Evolutionary conservation across 1,284 basidiomycete species (phyloP).

Genomic region (Tylopilus orsonianus): DNA sequence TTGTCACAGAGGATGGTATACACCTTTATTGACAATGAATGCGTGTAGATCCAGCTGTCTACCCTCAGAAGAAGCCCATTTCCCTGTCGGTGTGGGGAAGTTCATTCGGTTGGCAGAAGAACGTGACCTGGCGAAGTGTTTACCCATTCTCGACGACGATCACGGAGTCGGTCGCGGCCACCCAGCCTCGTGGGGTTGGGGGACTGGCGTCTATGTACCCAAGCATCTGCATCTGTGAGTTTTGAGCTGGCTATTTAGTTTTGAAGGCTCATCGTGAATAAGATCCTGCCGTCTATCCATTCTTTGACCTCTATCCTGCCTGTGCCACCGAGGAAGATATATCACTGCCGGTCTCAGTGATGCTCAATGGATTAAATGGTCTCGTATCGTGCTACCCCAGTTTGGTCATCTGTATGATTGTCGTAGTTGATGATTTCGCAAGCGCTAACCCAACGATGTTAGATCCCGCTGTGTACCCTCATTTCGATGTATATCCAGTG

Average conservation of each 20-base stretch:
- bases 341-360: slow-evolving; percentile 2
- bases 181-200: slow-evolving; percentile 13
- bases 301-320: slow-evolving; percentile 32
- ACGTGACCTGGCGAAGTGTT: slow-evolving; percentile 15
- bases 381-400: slow-evolving; percentile 12
- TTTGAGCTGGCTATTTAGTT: neutral
- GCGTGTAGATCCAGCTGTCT: slow-evolving; percentile 39
- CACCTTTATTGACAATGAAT: slow-evolving; percentile 3
- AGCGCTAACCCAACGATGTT: slow-evolving; percentile 16
- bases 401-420: slow-evolving; percentile 28
- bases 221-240: slow-evolving; percentile 27
- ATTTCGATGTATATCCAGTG: slow-evolving; percentile 44
- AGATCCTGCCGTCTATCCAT: slow-evolving; percentile 34
- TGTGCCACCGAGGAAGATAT: slow-evolving; percentile 4
- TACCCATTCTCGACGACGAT: slow-evolving; percentile 19
- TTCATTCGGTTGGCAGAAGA: slow-evolving; percentile 25
- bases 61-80: slow-evolving; percentile 28
- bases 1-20: neutral
- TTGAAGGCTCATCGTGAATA: slow-evolving; percentile 5
- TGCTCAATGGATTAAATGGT: neutral
- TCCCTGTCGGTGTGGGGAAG: slow-evolving; percentile 13
- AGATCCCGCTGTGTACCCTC: slow-evolving; percentile 47
- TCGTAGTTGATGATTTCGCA: neutral
- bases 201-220: slow-evolving; percentile 21
- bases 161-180: neutral